Percentiles rank a stretch among this genome's conserved stretches.
Evolutionary conservation across 352 stramenopile species (phyloP).

Genomic region (Ophiocytium majus): DNA sequence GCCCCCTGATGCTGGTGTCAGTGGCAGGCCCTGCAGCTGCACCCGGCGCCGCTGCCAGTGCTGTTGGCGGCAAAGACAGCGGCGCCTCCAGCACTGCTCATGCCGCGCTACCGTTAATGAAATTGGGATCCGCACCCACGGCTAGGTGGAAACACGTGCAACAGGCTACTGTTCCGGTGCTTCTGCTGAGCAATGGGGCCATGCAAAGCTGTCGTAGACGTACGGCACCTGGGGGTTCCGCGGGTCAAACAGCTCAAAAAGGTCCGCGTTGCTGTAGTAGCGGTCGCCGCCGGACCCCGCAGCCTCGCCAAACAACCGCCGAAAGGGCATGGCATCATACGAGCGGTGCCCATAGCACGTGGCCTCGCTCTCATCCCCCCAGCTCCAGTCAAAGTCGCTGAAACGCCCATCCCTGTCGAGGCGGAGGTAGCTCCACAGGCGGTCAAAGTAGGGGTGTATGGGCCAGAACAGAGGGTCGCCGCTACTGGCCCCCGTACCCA

Average conservation of each 20-base stretch:
- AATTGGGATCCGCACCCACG: too few species aligned
- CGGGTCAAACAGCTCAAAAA: neutral
- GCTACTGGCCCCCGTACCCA: constrained; percentile 2
- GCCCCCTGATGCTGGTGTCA: too few species aligned
- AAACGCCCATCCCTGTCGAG: neutral
- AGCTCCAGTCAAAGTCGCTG: neutral
- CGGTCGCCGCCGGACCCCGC: neutral
- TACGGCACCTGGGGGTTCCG: neutral
- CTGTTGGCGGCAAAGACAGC: too few species aligned
- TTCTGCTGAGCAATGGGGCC: neutral
- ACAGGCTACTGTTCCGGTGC: too few species aligned
- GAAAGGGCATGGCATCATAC: constrained; percentile 9
- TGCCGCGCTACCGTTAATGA: too few species aligned
- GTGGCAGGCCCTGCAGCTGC: too few species aligned
- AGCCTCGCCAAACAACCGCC: constrained; percentile 3
- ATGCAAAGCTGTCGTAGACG: neutral
- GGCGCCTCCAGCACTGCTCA: too few species aligned
- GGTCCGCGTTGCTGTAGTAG: neutral
- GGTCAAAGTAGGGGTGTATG: neutral
- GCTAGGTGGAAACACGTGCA: too few species aligned
- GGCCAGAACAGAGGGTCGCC: constrained; percentile 8
- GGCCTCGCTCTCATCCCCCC: neutral
- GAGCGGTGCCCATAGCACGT: neutral
- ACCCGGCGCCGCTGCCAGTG: too few species aligned
- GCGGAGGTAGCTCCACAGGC: neutral